phyloP scores from a whole-genome alignment of 2,329 filamentous ascomycete genomes.

The Penicillium sclerotigenum region DNA sequence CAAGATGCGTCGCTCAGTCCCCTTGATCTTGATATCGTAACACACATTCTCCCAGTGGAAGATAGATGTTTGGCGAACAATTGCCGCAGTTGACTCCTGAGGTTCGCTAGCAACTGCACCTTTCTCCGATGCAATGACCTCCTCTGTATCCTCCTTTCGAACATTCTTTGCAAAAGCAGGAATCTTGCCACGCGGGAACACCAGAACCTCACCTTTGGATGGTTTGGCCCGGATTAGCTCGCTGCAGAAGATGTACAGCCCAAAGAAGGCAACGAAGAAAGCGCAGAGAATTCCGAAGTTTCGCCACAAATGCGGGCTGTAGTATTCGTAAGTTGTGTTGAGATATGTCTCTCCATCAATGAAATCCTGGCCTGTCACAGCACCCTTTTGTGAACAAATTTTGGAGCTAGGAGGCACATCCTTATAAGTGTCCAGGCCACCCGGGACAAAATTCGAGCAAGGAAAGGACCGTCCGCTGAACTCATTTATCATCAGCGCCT shows the following conservation, averaged over 20 bases:
- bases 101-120: conserved; percentile 62
- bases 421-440: conserved; percentile 40
- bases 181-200: conserved; percentile 68
- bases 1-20: conserved; percentile 70
- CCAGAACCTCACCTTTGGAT: conserved; percentile 70
- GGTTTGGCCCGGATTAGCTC: conserved; percentile 62
- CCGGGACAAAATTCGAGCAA: conserved; percentile 48
- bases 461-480: conserved; percentile 63
- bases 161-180: conserved; percentile 43
- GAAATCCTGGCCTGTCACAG: conserved; percentile 50
- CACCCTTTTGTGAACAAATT: conserved; percentile 59
- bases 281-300: conserved; percentile 67
- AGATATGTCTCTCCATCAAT: conserved; percentile 62
- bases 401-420: conserved; percentile 39
- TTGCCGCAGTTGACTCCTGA: conserved; percentile 65
- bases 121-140: conserved; percentile 25
- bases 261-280: conserved; percentile 58
- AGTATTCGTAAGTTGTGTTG: conserved; percentile 55
- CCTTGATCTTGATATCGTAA: conserved; percentile 79
- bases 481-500: conserved; percentile 80
- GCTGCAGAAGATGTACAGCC: conserved; percentile 59
- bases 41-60: conserved; percentile 86
- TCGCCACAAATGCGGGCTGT: conserved; percentile 58
- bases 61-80: conserved; percentile 68
- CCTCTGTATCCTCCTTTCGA: conserved; percentile 26